These are phyloP conservation scores for Mariannaea sp. DNA, from an alignment of 2,329 filamentous ascomycete species.

Conservation along the genomic window DNA sequence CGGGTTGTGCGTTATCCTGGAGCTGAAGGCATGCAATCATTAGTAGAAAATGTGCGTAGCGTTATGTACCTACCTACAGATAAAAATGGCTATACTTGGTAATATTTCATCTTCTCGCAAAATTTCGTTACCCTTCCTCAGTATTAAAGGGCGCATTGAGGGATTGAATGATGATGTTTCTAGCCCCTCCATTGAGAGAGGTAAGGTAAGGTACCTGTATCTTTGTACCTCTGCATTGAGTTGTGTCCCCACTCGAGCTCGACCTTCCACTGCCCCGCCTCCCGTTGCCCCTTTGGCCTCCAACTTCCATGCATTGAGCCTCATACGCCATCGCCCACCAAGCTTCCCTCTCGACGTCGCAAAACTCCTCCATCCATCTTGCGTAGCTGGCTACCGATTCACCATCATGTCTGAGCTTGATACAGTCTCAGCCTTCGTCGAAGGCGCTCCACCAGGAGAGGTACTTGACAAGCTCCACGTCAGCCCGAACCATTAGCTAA, in stretches of 20 bases:
- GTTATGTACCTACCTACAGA: too few species aligned
- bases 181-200: too few species aligned
- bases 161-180: too few species aligned
- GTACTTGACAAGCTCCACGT: slow-evolving; percentile 55
- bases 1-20: too few species aligned
- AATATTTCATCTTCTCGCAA: not conserved
- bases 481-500: slow-evolving; percentile 39
- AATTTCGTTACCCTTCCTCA: too few species aligned
- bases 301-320: slow-evolving; percentile 15
- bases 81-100: too few species aligned
- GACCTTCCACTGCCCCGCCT: slow-evolving; percentile 11
- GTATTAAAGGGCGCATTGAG: too few species aligned
- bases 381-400: slow-evolving; percentile 17
- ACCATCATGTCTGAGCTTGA: slow-evolving; percentile 46
- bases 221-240: too few species aligned
- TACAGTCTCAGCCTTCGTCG: slow-evolving; percentile 79
- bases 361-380: slow-evolving; percentile 1
- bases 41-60: too few species aligned
- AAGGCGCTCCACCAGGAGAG: slow-evolving; percentile 95
- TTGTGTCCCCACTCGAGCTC: slow-evolving; percentile 27
- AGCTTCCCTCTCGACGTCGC: not conserved
- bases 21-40: too few species aligned
- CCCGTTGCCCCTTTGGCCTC: slow-evolving; percentile 11
- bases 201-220: too few species aligned
- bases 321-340: slow-evolving; percentile 9